These are phyloP conservation scores for Boechera retrofracta DNA, from an alignment of 345 rosid species.

Conservation along the genomic window DNA sequence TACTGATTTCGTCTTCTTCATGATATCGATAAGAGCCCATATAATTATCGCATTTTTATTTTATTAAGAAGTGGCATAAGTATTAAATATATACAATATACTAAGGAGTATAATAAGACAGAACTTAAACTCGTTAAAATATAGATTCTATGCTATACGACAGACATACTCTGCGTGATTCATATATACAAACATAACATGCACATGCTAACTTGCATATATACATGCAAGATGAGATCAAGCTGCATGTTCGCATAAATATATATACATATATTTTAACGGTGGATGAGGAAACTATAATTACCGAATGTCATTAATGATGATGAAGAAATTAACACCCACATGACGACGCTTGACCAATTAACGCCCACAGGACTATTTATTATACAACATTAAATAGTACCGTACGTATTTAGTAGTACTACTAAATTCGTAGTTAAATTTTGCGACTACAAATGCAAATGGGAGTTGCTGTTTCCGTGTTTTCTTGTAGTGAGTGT, in stretches of 20 bases:
- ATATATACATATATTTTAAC: constrained; percentile 5
- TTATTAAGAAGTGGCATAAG: not conserved
- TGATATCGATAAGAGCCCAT: constrained; percentile 19
- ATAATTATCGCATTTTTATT: not conserved
- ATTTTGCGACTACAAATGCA: no score
- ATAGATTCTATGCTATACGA: constrained; percentile 36
- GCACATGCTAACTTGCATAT: constrained; percentile 34
- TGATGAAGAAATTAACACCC: not conserved
- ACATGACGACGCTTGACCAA: constrained; percentile 19
- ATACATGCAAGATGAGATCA: not conserved
- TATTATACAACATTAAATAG: not conserved
- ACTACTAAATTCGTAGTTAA: no score
- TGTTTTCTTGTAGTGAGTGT: no score
- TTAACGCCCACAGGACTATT: constrained; percentile 12
- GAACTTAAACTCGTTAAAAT: constrained; percentile 30
- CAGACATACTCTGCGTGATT: constrained; percentile 43
- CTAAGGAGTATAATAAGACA: constrained; percentile 22
- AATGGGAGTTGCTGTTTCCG: no score
- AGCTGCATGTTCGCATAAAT: constrained; percentile 9
- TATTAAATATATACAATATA: not conserved
- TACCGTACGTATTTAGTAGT: not conserved
- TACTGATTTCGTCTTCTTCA: not conserved
- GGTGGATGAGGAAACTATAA: constrained; percentile 2
- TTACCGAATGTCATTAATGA: constrained; percentile 14
- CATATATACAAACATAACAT: constrained; percentile 6